Evolutionary conservation across 768 basidiomycete species (phyloP).

Genomic region (Amanita muscaria): DNA sequence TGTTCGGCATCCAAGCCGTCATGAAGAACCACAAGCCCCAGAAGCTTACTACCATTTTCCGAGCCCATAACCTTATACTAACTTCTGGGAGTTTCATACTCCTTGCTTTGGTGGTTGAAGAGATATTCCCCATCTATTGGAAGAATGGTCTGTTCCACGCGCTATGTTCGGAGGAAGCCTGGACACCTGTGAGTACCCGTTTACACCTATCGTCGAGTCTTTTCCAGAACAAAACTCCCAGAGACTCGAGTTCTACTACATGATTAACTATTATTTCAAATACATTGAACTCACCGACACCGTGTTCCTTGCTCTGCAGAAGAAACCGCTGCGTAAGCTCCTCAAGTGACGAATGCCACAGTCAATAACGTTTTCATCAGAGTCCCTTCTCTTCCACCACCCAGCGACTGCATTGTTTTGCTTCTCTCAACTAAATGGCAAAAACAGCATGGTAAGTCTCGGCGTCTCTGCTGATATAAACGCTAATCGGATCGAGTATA

Average conservation of each 20-base stretch:
- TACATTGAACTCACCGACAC: constrained; percentile 96
- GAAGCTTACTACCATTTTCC: constrained; percentile 79
- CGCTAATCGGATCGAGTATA: too few species aligned
- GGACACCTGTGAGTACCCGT: constrained; percentile 68
- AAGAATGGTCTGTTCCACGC: constrained; percentile 65
- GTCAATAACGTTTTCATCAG: constrained; percentile 29
- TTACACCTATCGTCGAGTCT: constrained; percentile 7
- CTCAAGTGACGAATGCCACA: background rate
- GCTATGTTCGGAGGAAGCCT: constrained; percentile 69
- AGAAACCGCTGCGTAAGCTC: constrained; percentile 85
- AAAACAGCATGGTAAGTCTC: constrained; percentile 81
- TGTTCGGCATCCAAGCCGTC: constrained; percentile 76
- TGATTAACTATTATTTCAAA: constrained; percentile 99
- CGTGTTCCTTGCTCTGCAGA: constrained; percentile 94
- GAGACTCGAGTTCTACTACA: constrained; percentile 94
- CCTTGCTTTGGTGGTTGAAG: constrained; percentile 82
- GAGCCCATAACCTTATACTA: constrained; percentile 84
- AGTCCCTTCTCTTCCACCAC: constrained; percentile 98
- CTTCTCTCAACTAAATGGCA: constrained; percentile 89
- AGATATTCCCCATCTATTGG: constrained; percentile 74
- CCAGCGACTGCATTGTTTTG: constrained; percentile 95
- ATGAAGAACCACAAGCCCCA: constrained; percentile 74
- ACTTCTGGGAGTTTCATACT: constrained; percentile 78
- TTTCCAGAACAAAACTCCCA: constrained; percentile 21
- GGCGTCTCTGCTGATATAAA: background rate